Percentiles rank a stretch among this genome's conserved stretches.
Conservation (phyloP, 306 rosid species). For the Lithocarpus polystachyus region DNA sequence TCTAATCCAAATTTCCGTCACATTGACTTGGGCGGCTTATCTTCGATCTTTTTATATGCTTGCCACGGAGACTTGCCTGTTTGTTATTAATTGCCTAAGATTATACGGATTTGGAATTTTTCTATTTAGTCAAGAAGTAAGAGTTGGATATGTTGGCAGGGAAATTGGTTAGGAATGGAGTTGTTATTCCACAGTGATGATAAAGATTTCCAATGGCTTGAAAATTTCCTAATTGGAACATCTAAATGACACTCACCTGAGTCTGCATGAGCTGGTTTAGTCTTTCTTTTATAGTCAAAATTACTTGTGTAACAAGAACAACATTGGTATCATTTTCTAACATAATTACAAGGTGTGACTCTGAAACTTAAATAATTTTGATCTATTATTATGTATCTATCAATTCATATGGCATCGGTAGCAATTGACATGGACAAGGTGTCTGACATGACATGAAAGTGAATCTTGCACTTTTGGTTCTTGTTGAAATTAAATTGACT, state of each 20-base stretch:
- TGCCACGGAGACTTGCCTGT: too few species aligned
- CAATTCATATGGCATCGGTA: not conserved
- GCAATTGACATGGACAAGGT: not conserved
- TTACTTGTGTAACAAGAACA: not conserved
- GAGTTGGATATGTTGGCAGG: not conserved
- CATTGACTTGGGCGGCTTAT: not conserved
- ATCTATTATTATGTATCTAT: not conserved
- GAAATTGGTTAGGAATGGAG: not conserved
- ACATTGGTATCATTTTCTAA: not conserved
- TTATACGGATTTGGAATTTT: not conserved
- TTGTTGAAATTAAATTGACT: not conserved
- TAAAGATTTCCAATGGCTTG: not conserved
- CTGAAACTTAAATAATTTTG: not conserved
- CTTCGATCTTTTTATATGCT: too few species aligned
- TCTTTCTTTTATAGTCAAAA: not conserved
- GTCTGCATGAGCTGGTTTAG: slow-evolving; percentile 7
- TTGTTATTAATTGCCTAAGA: too few species aligned
- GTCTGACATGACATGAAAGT: not conserved
- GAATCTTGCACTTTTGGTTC: not conserved
- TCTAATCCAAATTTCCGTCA: not conserved
- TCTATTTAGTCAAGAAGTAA: slow-evolving; percentile 1
- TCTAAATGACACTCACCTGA: not conserved
- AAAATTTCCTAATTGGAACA: not conserved
- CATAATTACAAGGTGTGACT: not conserved
- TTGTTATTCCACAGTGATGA: not conserved